Evolutionary conservation across 495 filamentous ascomycete genomes (phyloP).

Genomic region (Coniosporium apollinis): DNA sequence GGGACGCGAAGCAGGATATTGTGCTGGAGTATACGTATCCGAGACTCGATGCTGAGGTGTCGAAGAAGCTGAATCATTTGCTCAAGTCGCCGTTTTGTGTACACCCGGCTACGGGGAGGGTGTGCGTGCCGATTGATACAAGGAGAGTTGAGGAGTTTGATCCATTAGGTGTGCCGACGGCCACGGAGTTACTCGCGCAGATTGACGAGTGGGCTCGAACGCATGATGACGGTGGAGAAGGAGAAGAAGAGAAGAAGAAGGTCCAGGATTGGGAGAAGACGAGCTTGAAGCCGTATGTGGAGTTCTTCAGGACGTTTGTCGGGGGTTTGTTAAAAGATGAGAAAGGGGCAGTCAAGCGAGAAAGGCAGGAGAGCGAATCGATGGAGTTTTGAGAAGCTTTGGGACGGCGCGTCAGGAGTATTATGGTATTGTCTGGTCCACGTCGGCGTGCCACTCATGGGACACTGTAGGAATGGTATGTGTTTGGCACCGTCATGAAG

Average conservation of each 20-base stretch:
- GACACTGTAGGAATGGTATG: too few relatives aligned
- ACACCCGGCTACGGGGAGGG: conserved; percentile 80
- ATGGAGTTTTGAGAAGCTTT: conserved; percentile 40
- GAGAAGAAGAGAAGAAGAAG: conserved; percentile 30
- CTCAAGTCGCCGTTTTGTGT: conserved; percentile 92
- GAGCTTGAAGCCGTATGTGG: conserved; percentile 79
- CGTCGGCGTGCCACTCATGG: too few relatives aligned
- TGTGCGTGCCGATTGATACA: conserved; percentile 87
- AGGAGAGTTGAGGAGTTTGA: conserved; percentile 59
- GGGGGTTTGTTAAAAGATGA: conserved; percentile 66
- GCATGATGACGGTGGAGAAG: conserved; percentile 19
- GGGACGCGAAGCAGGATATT: conserved; percentile 87
- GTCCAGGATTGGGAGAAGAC: conserved; percentile 93
- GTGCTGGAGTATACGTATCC: conserved; percentile 96
- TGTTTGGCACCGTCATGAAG: too few relatives aligned
- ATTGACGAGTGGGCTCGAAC: conserved; percentile 57
- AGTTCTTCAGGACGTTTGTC: conserved; percentile 74
- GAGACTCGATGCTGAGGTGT: conserved; percentile 89
- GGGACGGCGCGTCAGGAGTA: neutral
- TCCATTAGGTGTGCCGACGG: conserved; percentile 72
- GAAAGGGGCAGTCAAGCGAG: conserved; percentile 51
- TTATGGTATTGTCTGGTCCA: too few relatives aligned
- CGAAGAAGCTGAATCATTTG: conserved; percentile 93
- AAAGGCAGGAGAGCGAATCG: conserved; percentile 38
- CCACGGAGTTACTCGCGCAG: conserved; percentile 58